These are phyloP conservation scores for Mycothermus thermophilus DNA, from an alignment of 495 filamentous ascomycete genomes.

Conservation along the genomic window DNA sequence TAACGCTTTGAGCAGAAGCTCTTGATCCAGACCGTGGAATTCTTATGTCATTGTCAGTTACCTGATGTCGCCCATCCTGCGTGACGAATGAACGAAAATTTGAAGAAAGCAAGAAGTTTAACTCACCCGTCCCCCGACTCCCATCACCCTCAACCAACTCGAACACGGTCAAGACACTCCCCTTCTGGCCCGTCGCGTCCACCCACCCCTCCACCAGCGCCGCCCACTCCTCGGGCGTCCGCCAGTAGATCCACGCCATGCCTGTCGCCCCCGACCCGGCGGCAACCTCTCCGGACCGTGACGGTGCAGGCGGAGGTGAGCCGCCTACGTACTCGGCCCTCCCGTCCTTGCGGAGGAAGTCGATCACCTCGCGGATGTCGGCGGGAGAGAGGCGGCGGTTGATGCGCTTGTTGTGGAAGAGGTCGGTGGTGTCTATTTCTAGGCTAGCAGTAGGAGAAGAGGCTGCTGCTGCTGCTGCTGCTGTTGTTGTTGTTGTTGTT, in stretches of 20 bases:
- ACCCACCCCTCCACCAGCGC: conserved; percentile 32
- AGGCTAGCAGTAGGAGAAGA: too few relatives aligned
- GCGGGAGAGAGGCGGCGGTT: conserved; percentile 42
- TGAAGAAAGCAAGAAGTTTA: background rate
- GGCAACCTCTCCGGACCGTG: conserved; percentile 24
- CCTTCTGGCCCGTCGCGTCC: conserved; percentile 34
- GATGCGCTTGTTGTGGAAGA: conserved; percentile 41
- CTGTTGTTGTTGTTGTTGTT: background rate
- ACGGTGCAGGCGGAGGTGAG: conserved; percentile 26
- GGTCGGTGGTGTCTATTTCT: conserved; percentile 18
- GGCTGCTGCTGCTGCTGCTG: too few relatives aligned
- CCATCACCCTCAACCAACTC: conserved; percentile 34
- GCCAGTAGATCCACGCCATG: conserved; percentile 33
- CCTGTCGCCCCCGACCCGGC: conserved; percentile 41
- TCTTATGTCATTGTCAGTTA: conserved; percentile 35
- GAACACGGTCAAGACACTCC: conserved; percentile 34
- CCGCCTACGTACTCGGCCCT: conserved; percentile 63
- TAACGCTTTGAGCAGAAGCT: conserved; percentile 65
- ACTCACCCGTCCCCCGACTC: conserved; percentile 25
- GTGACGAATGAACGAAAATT: background rate
- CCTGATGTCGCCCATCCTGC: conserved; percentile 1
- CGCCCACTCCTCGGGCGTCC: conserved; percentile 37
- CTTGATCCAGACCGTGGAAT: conserved; percentile 77
- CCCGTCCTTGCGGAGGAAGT: conserved; percentile 55
- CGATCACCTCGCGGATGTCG: conserved; percentile 55